Percentiles rank a stretch among this genome's conserved stretches.
Conservation (phyloP, 2,329 filamentous ascomycete genomes). For the Coniella vitis region DNA sequence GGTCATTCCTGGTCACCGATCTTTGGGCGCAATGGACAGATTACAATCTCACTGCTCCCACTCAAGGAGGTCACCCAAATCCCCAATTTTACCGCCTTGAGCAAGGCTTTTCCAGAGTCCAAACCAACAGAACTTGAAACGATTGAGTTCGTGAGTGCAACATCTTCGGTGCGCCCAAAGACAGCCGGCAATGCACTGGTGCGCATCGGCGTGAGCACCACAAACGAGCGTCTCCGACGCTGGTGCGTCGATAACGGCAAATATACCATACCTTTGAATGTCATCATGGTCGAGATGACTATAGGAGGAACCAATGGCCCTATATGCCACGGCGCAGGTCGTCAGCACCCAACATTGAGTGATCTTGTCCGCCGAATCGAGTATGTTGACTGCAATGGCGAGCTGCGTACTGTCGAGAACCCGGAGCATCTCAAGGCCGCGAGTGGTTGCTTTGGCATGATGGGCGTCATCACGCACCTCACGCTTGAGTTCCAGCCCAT, state of each 20-base stretch:
- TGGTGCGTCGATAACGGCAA: slow-evolving; percentile 35
- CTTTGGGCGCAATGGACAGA: slow-evolving; percentile 32
- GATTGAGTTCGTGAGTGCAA: slow-evolving; percentile 28
- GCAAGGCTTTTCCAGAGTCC: slow-evolving; percentile 21
- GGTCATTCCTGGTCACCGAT: slow-evolving; percentile 35
- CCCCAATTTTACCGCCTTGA: slow-evolving; percentile 29
- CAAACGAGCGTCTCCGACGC: slow-evolving; percentile 38
- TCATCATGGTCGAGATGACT: slow-evolving; percentile 42
- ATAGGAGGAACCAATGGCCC: slow-evolving; percentile 37
- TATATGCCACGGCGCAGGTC: slow-evolving; percentile 41
- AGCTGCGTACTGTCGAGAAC: slow-evolving; percentile 32
- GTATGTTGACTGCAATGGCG: slow-evolving; percentile 40
- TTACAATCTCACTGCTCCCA: slow-evolving; percentile 36
- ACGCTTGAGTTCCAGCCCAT: slow-evolving; percentile 40
- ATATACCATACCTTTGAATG: slow-evolving; percentile 37
- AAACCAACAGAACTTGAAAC: slow-evolving; percentile 30
- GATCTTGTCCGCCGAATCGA: slow-evolving; percentile 40
- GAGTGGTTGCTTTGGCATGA: slow-evolving; percentile 37
- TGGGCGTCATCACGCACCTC: slow-evolving; percentile 42
- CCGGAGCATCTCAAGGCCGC: slow-evolving; percentile 33
- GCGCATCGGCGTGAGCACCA: slow-evolving; percentile 35
- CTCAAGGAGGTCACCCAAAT: slow-evolving; percentile 29
- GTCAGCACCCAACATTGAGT: slow-evolving; percentile 34
- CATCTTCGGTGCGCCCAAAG: slow-evolving; percentile 18
- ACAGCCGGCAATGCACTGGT: slow-evolving; percentile 26